Evolutionary conservation across 2,329 filamentous ascomycete genomes (phyloP).

Genomic region (Lasiodiplodia gonubiensis): DNA sequence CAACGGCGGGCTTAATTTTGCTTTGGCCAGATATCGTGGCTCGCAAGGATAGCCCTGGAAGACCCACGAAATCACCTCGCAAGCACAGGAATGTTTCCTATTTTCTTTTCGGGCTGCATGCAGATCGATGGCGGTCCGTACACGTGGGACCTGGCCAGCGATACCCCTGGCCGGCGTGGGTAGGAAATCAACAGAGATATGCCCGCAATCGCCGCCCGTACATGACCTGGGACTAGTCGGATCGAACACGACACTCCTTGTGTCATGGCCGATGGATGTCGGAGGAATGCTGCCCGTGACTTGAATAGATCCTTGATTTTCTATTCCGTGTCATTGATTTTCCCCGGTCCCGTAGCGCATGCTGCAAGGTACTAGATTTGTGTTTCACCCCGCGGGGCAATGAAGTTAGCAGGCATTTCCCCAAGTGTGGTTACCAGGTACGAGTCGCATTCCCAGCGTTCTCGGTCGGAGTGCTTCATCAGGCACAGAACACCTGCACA

Average conservation of each 20-base stretch:
- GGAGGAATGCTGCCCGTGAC: not conserved
- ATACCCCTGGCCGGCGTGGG: too few relatives aligned
- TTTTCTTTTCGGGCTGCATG: not conserved
- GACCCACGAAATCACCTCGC: too few relatives aligned
- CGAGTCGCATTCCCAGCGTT: too few relatives aligned
- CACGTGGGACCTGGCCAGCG: not conserved
- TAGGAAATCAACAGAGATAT: not conserved
- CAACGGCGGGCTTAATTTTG: not conserved
- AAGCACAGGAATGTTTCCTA: not conserved
- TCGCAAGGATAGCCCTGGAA: not conserved
- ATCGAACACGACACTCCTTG: not conserved
- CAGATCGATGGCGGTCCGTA: not conserved
- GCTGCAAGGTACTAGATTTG: not conserved
- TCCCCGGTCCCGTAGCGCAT: not conserved
- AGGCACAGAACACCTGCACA: too few relatives aligned
- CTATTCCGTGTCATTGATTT: not conserved
- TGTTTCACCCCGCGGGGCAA: not conserved
- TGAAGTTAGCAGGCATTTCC: not conserved
- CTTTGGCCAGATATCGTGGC: not conserved
- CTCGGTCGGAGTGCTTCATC: too few relatives aligned
- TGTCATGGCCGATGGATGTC: not conserved
- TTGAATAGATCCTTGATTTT: too few relatives aligned
- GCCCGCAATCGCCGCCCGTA: not conserved
- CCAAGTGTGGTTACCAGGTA: not conserved
- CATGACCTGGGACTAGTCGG: not conserved